These are phyloP conservation scores for Erodium trifolium DNA, from an alignment of 441 rosid genomes.

Conservation along the genomic window DNA sequence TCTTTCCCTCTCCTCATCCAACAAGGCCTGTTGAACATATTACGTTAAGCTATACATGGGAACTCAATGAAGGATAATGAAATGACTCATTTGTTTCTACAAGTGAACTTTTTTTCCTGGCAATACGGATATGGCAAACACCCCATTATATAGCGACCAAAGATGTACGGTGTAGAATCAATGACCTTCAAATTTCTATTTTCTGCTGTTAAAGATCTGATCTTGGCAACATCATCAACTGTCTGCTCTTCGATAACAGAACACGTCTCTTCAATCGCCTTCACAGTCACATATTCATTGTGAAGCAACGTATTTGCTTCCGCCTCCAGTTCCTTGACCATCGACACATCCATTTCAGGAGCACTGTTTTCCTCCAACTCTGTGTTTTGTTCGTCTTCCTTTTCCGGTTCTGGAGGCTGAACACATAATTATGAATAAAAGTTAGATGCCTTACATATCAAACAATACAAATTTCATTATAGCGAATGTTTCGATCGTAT, in stretches of 20 bases:
- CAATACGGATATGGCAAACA: neutral
- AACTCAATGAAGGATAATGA: neutral
- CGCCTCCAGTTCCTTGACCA: constrained; percentile 37
- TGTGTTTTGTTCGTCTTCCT: constrained; percentile 60
- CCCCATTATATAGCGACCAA: neutral
- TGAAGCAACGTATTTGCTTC: neutral
- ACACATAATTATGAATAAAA: constrained; percentile 1
- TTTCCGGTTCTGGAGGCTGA: constrained; percentile 48
- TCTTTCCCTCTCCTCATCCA: constrained; percentile 59
- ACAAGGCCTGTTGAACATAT: constrained; percentile 37
- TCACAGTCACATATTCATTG: constrained; percentile 7
- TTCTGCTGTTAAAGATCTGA: constrained; percentile 64
- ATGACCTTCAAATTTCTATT: constrained; percentile 64
- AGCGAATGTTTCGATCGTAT: neutral
- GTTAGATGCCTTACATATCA: constrained; percentile 10
- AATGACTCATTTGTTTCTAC: neutral
- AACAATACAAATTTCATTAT: constrained; percentile 4
- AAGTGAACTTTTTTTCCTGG: neutral
- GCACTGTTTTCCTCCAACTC: constrained; percentile 63
- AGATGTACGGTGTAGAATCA: neutral
- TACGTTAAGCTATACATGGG: neutral
- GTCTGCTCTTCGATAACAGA: constrained; percentile 69
- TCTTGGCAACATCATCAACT: constrained; percentile 77
- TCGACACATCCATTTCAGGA: constrained; percentile 39
- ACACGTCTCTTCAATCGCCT: constrained; percentile 82